A percentile compares a stretch with the other conserved stretches of the same genome.
These are phyloP conservation scores for Chaetomiaceae sp. DNA, from an alignment of 2,329 filamentous ascomycete species.

Conservation along the genomic window DNA sequence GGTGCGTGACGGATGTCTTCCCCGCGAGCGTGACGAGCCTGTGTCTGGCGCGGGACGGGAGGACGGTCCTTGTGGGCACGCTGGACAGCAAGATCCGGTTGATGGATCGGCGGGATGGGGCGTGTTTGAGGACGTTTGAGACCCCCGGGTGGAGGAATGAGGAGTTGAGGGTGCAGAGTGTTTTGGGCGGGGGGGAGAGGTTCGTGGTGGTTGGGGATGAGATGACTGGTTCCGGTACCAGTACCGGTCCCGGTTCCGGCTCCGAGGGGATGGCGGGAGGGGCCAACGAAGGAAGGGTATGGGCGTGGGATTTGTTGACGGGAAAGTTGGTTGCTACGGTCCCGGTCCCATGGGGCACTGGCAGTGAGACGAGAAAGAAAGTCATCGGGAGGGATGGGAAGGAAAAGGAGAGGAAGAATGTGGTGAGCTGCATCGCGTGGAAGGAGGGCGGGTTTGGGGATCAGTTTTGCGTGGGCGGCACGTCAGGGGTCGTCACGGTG, in stretches of 20 bases:
- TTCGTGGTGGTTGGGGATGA: constrained; percentile 81
- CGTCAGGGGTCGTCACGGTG: constrained; percentile 61
- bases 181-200: constrained; percentile 71
- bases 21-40: constrained; percentile 71
- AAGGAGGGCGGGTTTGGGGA: constrained; percentile 58
- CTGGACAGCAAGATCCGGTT: constrained; percentile 74
- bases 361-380: constrained; percentile 44
- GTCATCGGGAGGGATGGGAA: constrained; percentile 57
- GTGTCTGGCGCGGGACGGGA: constrained; percentile 64
- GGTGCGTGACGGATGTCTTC: constrained; percentile 65
- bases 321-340: constrained; percentile 65
- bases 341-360: constrained; percentile 52
- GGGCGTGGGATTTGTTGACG: constrained; percentile 80
- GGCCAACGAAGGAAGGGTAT: constrained; percentile 57
- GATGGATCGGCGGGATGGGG: constrained; percentile 73
- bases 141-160: constrained; percentile 57
- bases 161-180: constrained; percentile 68
- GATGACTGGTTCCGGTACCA: constrained; percentile 42
- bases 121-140: constrained; percentile 67
- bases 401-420: constrained; percentile 55
- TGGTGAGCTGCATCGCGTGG: constrained; percentile 61
- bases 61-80: constrained; percentile 67
- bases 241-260: no score
- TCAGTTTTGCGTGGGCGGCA: constrained; percentile 63
- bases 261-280: constrained; percentile 16